Evolutionary conservation across 768 basidiomycete species (phyloP), one percentile per base, ranked within the genome.

Genomic region (Kwoniella bestiolae): DNA sequence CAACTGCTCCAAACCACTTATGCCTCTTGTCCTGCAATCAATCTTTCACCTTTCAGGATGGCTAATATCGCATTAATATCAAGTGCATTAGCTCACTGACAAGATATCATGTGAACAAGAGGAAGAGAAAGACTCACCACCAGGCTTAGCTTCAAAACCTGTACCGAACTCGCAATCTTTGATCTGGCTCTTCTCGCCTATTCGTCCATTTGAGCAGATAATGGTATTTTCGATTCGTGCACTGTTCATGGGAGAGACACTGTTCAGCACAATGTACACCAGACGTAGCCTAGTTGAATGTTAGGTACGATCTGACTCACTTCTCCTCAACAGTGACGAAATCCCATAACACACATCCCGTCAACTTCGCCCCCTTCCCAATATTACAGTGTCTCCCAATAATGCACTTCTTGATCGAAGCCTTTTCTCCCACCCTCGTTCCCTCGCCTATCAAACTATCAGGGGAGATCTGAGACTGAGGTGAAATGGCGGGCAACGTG

Each of bases 281-380:
- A 35, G 56, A 50, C 59, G 58, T 32, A 51, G 25, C 25, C 12
- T 25, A 28, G 49, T 6, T 9, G 7, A 18, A 55, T 34, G 5
- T 11, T 18, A 1, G 12, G n/a, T n/a, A n/a, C n/a, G n/a, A n/a
- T n/a, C n/a, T n/a, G 31, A 76, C 87, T 75, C 68, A 92, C 94
- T 92, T 92, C 63, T 95, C 92, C 46, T 86, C 90, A 12, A 97
- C 83, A 3, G 91, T 85, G 72, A 93, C 94, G 73, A 95, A 93
- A 75, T 96, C 94, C 69, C 94, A 84, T 25, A 97, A 78, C 6
- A 95, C 86, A 70, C 90, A 94, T 11, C 91, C 90, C 2, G 84
- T 84, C 51, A 97, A 87, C 79, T 88, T 91, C n/a, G 86, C 90
- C 84, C 89, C 89, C 78, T 87, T 89, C 2, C 92, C 92, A 58